Conservation (phyloP, 2,329 filamentous ascomycete genomes). For the Colletotrichum tanaceti region DNA sequence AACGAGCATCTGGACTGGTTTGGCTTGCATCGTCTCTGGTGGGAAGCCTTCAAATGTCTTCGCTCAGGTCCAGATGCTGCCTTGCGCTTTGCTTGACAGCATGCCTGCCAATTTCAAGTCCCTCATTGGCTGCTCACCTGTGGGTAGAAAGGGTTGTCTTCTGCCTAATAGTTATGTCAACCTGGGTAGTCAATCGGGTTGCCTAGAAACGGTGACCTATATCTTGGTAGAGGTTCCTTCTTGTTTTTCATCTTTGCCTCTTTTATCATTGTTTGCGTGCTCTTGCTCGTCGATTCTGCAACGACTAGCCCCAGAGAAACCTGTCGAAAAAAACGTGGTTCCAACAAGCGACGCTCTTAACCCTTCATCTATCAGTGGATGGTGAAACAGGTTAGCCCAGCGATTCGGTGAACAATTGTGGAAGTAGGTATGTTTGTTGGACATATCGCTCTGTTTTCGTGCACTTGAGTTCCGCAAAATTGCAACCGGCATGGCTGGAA, state of each 20-base stretch:
- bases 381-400: no score
- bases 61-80: not conserved
- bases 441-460: not conserved
- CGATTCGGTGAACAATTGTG: not conserved
- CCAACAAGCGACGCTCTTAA: no score
- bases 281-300: no score
- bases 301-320: no score
- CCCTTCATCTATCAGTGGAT: not conserved
- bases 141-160: not conserved
- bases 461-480: no score
- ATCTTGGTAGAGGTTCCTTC: no score
- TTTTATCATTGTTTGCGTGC: no score
- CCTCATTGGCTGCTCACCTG: conserved; percentile 7
- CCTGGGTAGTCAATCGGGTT: no score
- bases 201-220: no score
- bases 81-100: conserved; percentile 16
- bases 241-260: no score
- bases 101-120: not conserved
- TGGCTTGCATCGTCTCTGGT: not conserved
- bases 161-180: not conserved
- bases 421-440: not conserved
- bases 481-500: not conserved
- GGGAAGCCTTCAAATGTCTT: not conserved
- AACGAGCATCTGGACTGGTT: not conserved
- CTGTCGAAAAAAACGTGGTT: not conserved